phyloP scores from a whole-genome alignment of 306 rosid genomes.

The Malus fusca region DNA sequence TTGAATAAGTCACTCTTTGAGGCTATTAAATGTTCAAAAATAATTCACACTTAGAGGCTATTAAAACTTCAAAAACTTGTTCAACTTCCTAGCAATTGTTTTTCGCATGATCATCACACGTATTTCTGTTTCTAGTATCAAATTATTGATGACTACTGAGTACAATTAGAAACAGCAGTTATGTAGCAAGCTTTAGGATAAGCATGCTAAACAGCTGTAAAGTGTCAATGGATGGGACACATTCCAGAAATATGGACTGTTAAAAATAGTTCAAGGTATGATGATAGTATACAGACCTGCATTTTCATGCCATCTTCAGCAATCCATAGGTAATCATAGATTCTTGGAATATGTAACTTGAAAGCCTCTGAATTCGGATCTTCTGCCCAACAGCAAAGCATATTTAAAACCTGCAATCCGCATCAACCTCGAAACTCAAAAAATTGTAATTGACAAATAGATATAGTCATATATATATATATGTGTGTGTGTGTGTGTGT shows the following conservation, averaged over 20 bases:
- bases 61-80: neutral
- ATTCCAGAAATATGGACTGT: neutral
- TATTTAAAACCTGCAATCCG: constrained; percentile 58
- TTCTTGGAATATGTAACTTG: constrained; percentile 80
- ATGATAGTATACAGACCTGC: constrained; percentile 44
- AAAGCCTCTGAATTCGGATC: constrained; percentile 87
- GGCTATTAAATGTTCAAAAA: no score
- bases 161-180: neutral
- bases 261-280: neutral
- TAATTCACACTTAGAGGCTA: neutral
- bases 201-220: neutral
- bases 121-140: neutral
- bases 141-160: neutral
- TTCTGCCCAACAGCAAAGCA: constrained; percentile 89
- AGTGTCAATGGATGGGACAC: neutral
- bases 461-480: neutral
- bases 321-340: constrained; percentile 77
- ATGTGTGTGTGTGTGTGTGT: neutral
- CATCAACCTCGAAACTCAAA: neutral
- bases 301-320: constrained; percentile 98
- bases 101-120: constrained; percentile 3
- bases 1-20: neutral
- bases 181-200: neutral
- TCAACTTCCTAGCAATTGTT: neutral
- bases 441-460: constrained; percentile 1